Evolutionary conservation across 2,329 filamentous ascomycete species (phyloP), one percentile per base, ranked within the genome.

Genomic region (Drechmeria coniospora): DNA sequence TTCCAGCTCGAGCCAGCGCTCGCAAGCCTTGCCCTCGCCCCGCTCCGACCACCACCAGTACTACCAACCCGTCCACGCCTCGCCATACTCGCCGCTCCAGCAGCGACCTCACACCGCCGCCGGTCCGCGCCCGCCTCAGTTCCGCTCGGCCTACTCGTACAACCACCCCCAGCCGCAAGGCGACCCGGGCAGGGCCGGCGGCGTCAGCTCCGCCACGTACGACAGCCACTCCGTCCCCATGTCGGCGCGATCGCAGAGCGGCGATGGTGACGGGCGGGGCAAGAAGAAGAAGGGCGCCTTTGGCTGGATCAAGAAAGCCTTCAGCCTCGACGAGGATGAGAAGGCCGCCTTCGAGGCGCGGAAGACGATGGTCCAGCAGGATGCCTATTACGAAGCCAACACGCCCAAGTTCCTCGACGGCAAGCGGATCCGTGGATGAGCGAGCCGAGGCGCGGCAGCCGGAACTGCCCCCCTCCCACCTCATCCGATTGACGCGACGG

Each of bases 241-340:
- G 35, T 42, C 29, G 29, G 42, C 38, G n/a, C 44, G 35, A 11
- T 41, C 39, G 23, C 40, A 43, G 14, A 44, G 47, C 2, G 47
- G 43, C n/a, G n/a, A n/a, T n/a, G n/a, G n/a, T 12, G 46, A 50
- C 15, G 57, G 56, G 30, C 52, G 60, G 21, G 43, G 74, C 5
- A 75, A 75, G 48, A 77, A 75, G 56, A 76, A 76, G 56, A 63
- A 68, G 36, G 75, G 72, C 39, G 68, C 70, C 1, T 74, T 77
- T 41, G 72, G 71, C 2, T 77, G 72, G 72, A 47, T 77, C 31
- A 76, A 75, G 49, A 76, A 77, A 51, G 71, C 71, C 1, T 77
- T 77, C 28, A 67, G 65, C 19, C 50, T 77, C 15, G 70, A 74
- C 34, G 72, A 77, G 14, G 68, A 75, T 26, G 72, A 77, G 46